Evolutionary conservation across 345 rosid genomes (phyloP).

Genomic region (Bretschneidera sinensis): DNA sequence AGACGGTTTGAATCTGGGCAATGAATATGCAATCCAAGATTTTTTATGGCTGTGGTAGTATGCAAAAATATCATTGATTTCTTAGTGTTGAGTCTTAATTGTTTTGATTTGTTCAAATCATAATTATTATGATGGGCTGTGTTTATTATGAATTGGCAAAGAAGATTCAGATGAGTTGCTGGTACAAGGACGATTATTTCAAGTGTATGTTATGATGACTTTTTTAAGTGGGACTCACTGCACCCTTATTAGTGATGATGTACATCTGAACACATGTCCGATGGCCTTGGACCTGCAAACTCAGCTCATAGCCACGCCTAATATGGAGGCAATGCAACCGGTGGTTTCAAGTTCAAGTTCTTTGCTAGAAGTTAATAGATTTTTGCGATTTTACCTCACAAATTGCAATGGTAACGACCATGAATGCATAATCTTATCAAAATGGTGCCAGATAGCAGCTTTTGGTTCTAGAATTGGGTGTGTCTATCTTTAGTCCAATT

Average conservation of each 20-base stretch:
- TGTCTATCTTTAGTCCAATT: no score
- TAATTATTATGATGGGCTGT: no score
- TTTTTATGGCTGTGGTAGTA: no score
- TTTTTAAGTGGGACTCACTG: conserved; percentile 9
- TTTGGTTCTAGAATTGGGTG: no score
- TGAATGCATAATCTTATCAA: no score
- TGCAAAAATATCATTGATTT: no score
- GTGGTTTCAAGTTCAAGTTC: conserved; percentile 12
- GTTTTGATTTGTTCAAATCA: neutral
- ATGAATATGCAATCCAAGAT: no score
- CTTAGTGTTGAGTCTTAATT: neutral
- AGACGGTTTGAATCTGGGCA: no score
- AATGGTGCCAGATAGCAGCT: no score
- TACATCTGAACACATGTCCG: conserved; percentile 11
- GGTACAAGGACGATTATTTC: no score
- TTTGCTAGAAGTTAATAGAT: neutral
- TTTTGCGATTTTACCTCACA: no score
- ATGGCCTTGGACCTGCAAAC: conserved; percentile 15
- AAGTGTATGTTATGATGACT: conserved; percentile 17
- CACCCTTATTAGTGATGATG: conserved; percentile 4
- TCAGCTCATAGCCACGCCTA: neutral
- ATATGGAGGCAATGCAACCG: conserved; percentile 12
- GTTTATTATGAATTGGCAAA: neutral
- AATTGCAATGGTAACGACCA: no score
- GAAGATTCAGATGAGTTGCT: neutral